Base-by-base conservation (phyloP, 2,329 filamentous ascomycete genomes). In the Exophiala spinifera region DNA sequence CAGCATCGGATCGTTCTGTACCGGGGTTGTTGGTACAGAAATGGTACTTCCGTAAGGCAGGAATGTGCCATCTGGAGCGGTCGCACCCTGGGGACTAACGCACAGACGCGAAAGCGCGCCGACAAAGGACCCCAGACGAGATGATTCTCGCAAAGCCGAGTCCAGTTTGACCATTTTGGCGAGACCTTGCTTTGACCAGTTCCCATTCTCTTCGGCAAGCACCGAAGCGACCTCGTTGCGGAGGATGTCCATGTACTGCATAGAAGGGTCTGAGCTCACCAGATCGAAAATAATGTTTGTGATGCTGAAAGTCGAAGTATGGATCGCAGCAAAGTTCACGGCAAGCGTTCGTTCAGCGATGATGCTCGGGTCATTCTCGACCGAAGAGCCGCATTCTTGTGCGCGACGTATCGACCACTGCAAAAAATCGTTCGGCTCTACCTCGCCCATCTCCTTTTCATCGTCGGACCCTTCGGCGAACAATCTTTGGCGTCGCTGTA, bases 341-440 rank as follows among this genome's bases (percentile, higher is more conserved):
- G 80, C 78, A 33, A 84, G 67, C 4, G 84, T 65, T 13, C 78
- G 72, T 56, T 77, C 74, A 1, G 79, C 77, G 14, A 84, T 74
- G 39, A 73, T 71, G 2, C 69, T 63, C 0, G 80, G 73, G n/a
- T 61, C 51, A 19, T 80, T 70, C 52, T 83, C 79, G 13, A 69
- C 64, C 13, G 37, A 34, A 14, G 67, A 65, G 4, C 69, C 70
- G 49, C 82, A 79, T 0, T 69, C 68, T 31, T 67, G 67, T 14
- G 81, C 80, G 20, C 76, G 72, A 14, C 76, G 73, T 52, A 84
- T 80, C 43, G 74, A 71, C 82, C 81, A 85, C 4, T 77, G 81
- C 23, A 84, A 68, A 61, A 78, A 81, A 67, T 83, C 80, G 45
- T 83, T 79, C 0, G 79, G 78, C 5, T 76, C 72, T 11, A 42